Evolutionary conservation across 495 filamentous ascomycete species (phyloP).

Genomic region (Penicillium cosmopolitanum): DNA sequence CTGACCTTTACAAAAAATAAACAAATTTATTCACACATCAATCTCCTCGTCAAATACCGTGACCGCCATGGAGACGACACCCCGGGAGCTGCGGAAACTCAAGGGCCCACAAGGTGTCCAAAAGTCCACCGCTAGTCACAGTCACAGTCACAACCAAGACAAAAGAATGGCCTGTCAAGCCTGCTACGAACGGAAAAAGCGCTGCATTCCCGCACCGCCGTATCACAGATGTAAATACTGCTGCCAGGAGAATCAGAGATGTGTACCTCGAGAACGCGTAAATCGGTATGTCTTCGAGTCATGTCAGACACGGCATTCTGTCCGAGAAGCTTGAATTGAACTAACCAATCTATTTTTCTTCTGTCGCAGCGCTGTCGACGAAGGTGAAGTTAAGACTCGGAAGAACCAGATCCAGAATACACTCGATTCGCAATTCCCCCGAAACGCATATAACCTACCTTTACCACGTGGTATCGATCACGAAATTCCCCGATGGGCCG

Average conservation of each 20-base stretch:
- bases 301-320: not conserved
- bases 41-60: too few species aligned
- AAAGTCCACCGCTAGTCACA: not conserved
- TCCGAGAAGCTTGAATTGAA: not conserved
- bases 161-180: slow-evolving; percentile 11
- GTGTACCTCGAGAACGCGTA: slow-evolving; percentile 16
- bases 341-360: not conserved
- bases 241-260: slow-evolving; percentile 14
- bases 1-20: too few species aligned
- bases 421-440: not conserved
- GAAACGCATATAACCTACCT: not conserved
- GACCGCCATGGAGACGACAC: not conserved
- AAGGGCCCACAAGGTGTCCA: slow-evolving; percentile 3
- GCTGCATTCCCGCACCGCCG: slow-evolving; percentile 14
- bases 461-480: slow-evolving; percentile 17
- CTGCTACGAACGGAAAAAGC: slow-evolving; percentile 24
- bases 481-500: slow-evolving; percentile 18
- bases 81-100: not conserved
- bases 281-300: slow-evolving; percentile 12
- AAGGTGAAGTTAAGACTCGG: too few species aligned
- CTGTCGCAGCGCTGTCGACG: not conserved
- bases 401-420: too few species aligned
- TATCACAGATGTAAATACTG: slow-evolving; percentile 21
- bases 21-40: too few species aligned
- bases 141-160: not conserved